Evolutionary conservation across 2,329 filamentous ascomycete species (phyloP).

Genomic region (Didymella arachidicola): DNA sequence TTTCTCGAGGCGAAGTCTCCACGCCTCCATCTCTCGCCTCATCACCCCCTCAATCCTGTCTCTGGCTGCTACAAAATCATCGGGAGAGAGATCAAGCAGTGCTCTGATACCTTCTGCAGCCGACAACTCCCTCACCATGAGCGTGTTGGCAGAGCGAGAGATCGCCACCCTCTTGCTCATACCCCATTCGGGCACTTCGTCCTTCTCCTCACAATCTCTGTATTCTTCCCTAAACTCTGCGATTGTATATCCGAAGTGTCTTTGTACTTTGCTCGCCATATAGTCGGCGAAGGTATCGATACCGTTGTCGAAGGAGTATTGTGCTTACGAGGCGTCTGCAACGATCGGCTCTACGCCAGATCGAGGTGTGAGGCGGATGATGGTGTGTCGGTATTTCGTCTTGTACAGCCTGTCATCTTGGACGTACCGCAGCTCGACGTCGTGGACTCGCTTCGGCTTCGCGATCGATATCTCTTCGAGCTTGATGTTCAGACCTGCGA

Average conservation of each 20-base stretch:
- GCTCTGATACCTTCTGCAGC: not conserved
- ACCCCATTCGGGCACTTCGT: no score
- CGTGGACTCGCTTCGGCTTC: not conserved
- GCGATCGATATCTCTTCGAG: not conserved
- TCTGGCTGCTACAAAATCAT: not conserved
- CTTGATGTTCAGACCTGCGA: not conserved
- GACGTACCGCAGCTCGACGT: not conserved
- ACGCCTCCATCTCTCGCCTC: not conserved
- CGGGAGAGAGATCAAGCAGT: not conserved
- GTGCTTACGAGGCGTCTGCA: conserved; percentile 6
- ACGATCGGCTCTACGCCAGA: not conserved
- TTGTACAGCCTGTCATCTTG: no score
- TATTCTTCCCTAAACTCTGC: no score
- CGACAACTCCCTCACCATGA: not conserved
- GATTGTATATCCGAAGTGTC: no score
- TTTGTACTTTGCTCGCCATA: not conserved
- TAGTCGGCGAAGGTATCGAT: conserved; percentile 2
- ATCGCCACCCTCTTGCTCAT: not conserved
- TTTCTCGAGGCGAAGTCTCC: not conserved
- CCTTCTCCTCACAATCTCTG: no score
- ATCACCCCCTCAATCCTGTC: not conserved
- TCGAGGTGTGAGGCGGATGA: not conserved
- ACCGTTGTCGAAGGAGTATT: conserved; percentile 4
- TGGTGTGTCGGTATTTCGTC: no score
- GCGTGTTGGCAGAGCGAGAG: conserved; percentile 1